phyloP scores from a whole-genome alignment of 176 grass and related monocot species.

The Oryza meridionalis region DNA sequence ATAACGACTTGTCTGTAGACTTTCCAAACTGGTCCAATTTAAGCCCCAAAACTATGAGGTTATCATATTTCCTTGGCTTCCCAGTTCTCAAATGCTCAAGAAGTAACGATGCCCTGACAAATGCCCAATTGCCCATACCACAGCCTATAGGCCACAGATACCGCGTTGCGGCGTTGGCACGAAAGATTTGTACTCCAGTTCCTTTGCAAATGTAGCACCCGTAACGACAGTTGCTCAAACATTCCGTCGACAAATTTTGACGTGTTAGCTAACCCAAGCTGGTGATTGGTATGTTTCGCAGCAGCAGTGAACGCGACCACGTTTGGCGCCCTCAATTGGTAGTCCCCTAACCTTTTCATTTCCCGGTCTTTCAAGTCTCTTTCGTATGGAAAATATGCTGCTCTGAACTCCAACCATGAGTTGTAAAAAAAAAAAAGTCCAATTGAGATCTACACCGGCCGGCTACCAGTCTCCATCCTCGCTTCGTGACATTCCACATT shows the following conservation, averaged over 20 bases:
- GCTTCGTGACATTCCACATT: neutral
- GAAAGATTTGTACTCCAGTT: neutral
- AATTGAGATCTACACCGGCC: neutral
- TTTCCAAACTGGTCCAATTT: no score
- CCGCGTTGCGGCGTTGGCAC: neutral
- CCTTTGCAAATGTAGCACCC: neutral
- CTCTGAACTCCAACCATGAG: neutral
- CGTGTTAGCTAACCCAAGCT: neutral
- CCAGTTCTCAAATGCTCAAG: no score
- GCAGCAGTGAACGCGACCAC: neutral
- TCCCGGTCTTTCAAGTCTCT: neutral
- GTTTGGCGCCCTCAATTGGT: neutral
- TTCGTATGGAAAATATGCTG: neutral
- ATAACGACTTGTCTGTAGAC: no score
- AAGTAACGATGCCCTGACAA: no score
- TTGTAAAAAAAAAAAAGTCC: no score
- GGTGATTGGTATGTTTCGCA: neutral
- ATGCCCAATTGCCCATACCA: neutral
- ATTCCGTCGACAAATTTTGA: neutral
- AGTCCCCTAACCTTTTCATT: neutral
- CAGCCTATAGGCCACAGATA: neutral
- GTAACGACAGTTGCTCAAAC: neutral
- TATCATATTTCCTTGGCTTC: no score
- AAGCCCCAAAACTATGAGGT: no score
- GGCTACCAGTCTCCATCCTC: neutral